Evolutionary conservation across 1,284 basidiomycete species (phyloP), one percentile per base, ranked within the genome.

Genomic region (Sporisorium sorghi): DNA sequence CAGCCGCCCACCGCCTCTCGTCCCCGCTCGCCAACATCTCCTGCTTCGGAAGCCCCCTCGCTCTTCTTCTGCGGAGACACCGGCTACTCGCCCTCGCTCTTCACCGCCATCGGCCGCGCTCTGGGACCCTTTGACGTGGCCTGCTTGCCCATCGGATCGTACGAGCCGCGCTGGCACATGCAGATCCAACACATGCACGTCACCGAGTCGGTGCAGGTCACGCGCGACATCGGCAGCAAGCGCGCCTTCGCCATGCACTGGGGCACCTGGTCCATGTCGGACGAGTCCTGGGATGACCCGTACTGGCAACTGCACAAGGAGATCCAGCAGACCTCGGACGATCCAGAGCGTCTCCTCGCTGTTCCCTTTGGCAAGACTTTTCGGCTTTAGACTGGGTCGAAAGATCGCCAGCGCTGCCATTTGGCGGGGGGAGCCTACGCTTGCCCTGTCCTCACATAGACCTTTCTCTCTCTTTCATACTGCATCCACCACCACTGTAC

Each of bases 211-310:
- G 64, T 80, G 3, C 60, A 65, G 15, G 80, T 78, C 15, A 77
- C 79, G 2, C 52, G 48, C 5, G 80, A 82, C 35, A 60, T 82
- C 14, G 77, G 80, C 37, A 76, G 79, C 37, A 63, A 63, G 49
- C 63, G 64, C 19, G 66, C 58, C 8, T 78, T 78, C 32, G 86
- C 84, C 7, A 86, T 87, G 46, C 86, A 87, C 71, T 87, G 85
- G 85, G 86, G 86, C 5, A 87, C 87, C 0, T 87, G 86, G 86
- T 76, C 85, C 52, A 86, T 87, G 85, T 82, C 80, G 42, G 86
- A 81, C 40, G 80, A 81, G 58, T 54, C 52, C 10, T 81, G 80
- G 80, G 69, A 77, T 30, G 78, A 77, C 26, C 79, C 80, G 1
- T 70, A 64, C 26, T 43, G 58, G 43, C 65, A 78, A 37, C 52